Evolutionary conservation across 2,329 filamentous ascomycete species (phyloP).

Genomic region (Aspergillus neotritici): DNA sequence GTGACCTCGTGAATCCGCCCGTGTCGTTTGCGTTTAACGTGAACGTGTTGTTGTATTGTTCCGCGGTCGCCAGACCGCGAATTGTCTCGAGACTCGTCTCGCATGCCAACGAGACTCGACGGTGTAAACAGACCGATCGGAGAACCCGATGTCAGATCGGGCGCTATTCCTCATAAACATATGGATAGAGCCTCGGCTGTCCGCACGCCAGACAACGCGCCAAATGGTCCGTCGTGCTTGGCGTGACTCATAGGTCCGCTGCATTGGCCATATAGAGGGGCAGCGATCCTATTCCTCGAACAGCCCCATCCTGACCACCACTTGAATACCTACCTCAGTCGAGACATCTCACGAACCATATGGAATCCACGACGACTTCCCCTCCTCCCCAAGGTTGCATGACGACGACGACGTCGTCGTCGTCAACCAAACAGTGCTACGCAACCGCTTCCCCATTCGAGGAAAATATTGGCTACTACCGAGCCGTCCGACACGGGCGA

Average conservation of each 20-base stretch:
- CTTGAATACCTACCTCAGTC: neutral
- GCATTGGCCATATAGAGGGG: too few relatives aligned
- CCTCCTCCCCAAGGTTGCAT: neutral
- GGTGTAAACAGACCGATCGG: too few relatives aligned
- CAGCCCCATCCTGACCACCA: neutral
- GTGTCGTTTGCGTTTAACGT: too few relatives aligned
- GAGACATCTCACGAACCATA: neutral
- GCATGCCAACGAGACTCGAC: too few relatives aligned
- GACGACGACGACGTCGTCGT: neutral
- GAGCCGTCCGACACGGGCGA: slow-evolving; percentile 31
- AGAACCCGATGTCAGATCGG: too few relatives aligned
- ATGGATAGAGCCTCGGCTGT: too few relatives aligned
- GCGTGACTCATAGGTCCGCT: neutral
- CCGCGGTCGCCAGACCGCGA: too few relatives aligned
- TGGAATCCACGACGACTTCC: neutral
- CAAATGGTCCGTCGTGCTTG: neutral
- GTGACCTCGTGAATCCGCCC: slow-evolving; percentile 16
- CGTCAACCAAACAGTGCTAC: slow-evolving; percentile 20
- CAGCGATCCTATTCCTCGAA: neutral
- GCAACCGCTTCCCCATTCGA: slow-evolving; percentile 35
- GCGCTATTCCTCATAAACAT: too few relatives aligned
- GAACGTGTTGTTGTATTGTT: too few relatives aligned
- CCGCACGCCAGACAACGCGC: too few relatives aligned
- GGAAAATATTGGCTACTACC: slow-evolving; percentile 33
- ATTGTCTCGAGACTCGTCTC: neutral